A percentile compares a stretch with the other conserved stretches of the same genome.
Evolutionary conservation across 2,329 filamentous ascomycete genomes (phyloP).

Genomic region (Xylariaceae sp.): DNA sequence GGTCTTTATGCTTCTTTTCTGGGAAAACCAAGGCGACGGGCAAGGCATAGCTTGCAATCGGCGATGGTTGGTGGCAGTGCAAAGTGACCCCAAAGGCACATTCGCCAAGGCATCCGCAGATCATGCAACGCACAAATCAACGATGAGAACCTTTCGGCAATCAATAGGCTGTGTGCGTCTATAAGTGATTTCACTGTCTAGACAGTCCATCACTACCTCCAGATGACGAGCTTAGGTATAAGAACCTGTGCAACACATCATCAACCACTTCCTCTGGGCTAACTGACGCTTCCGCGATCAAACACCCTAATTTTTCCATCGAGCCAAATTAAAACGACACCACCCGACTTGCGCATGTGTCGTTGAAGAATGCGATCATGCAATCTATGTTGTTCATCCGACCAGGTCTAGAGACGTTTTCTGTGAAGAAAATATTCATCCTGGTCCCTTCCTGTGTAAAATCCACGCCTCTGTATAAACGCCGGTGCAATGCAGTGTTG

Average conservation of each 20-base stretch:
- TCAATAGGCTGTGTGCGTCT: slow-evolving; percentile 26
- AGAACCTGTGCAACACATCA: slow-evolving; percentile 1
- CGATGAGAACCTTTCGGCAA: slow-evolving; percentile 28
- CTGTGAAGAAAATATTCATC: slow-evolving; percentile 38
- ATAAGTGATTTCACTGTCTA: slow-evolving; percentile 22
- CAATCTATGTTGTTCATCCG: slow-evolving; percentile 42
- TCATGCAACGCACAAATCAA: slow-evolving; percentile 17
- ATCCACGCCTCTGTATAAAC: slow-evolving; percentile 50
- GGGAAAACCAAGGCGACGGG: slow-evolving; percentile 12
- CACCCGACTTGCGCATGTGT: slow-evolving; percentile 50
- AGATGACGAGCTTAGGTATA: slow-evolving; percentile 3
- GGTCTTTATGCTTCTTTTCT: not conserved
- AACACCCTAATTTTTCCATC: slow-evolving; percentile 5
- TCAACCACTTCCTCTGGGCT: slow-evolving; percentile 1
- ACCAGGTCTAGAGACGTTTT: slow-evolving; percentile 41
- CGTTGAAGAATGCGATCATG: slow-evolving; percentile 45
- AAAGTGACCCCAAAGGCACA: not conserved
- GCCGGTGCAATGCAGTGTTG: slow-evolving; percentile 63
- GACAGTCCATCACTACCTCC: slow-evolving; percentile 18
- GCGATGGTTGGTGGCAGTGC: not conserved
- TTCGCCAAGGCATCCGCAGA: slow-evolving; percentile 18
- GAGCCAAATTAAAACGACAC: slow-evolving; percentile 48
- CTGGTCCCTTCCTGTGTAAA: slow-evolving; percentile 37
- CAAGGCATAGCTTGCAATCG: slow-evolving; percentile 13
- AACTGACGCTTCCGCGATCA: slow-evolving; percentile 15